These are phyloP conservation scores for Starmerella potacharoeniae DNA, from an alignment of 805 yeast species.

Conservation along the genomic window DNA sequence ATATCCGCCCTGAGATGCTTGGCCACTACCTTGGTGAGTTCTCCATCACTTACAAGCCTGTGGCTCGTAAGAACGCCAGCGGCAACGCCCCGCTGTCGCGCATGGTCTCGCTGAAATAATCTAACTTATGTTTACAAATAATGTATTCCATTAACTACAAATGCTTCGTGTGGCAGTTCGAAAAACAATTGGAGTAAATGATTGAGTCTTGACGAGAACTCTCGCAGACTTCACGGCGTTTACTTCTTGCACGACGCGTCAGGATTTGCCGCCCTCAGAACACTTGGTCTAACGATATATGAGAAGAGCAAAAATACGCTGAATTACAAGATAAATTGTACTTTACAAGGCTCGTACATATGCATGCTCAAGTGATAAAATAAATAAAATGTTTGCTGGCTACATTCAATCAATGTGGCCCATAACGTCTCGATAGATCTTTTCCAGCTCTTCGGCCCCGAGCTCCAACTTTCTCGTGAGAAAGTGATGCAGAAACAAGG, in stretches of 20 bases:
- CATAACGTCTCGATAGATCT: constrained; percentile 14
- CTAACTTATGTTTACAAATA: constrained; percentile 9
- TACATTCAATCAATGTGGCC: constrained; percentile 9
- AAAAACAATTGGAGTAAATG: too few relatives aligned
- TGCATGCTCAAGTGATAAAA: background rate
- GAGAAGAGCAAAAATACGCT: too few relatives aligned
- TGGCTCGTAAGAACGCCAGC: constrained; percentile 77
- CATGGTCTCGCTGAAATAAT: constrained; percentile 26
- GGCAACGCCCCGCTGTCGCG: constrained; percentile 25
- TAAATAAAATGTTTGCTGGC: background rate
- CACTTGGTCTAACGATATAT: too few relatives aligned
- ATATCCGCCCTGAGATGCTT: constrained; percentile 98
- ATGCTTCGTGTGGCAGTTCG: too few relatives aligned
- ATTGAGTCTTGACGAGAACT: too few relatives aligned
- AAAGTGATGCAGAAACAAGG: constrained; percentile 73
- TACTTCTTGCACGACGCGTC: too few relatives aligned
- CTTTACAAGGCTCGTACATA: too few relatives aligned
- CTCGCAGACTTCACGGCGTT: too few relatives aligned
- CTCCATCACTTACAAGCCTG: constrained; percentile 99
- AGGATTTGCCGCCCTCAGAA: too few relatives aligned
- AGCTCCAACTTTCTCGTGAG: constrained; percentile 64
- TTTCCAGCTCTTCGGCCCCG: constrained; percentile 54
- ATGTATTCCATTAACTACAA: background rate
- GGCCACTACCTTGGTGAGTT: constrained; percentile 99
- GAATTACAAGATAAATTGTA: background rate